These are phyloP conservation scores for Waltiozyma sp. DNA, from an alignment of 1,139 yeast species.

Conservation along the genomic window DNA sequence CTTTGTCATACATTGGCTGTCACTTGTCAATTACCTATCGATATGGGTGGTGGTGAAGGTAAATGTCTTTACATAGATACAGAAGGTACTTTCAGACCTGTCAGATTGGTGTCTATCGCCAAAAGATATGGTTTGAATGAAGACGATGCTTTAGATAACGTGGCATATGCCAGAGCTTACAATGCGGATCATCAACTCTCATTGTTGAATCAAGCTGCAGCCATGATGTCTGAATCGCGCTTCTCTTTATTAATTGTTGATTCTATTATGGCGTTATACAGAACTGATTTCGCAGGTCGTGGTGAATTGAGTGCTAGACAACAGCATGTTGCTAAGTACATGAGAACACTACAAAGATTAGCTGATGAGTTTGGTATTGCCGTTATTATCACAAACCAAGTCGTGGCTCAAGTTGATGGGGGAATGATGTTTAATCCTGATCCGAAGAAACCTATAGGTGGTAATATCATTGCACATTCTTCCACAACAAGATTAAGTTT, in stretches of 20 bases:
- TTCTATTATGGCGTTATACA: conserved; percentile 89
- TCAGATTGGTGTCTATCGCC: conserved; percentile 80
- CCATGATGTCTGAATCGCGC: conserved; percentile 92
- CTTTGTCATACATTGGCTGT: conserved; percentile 94
- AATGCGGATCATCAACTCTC: conserved; percentile 94
- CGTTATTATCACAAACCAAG: conserved; percentile 96
- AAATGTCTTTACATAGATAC: conserved; percentile 94
- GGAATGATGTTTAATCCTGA: conserved; percentile 82
- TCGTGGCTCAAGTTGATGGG: conserved; percentile 97
- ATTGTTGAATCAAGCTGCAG: conserved; percentile 80
- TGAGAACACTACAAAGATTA: conserved; percentile 82
- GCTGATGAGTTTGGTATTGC: conserved; percentile 99
- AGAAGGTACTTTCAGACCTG: conserved; percentile 94
- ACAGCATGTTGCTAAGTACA: conserved; percentile 84
- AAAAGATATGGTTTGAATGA: conserved; percentile 87
- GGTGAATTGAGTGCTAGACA: conserved; percentile 96
- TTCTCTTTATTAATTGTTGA: conserved; percentile 79
- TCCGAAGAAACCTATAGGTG: conserved; percentile 99
- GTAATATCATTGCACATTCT: conserved; percentile 94
- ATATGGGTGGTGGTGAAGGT: conserved; percentile 99
- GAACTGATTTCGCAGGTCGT: conserved; percentile 93
- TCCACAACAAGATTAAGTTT: conserved; percentile 87
- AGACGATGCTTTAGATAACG: conserved; percentile 91
- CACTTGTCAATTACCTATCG: conserved; percentile 92
- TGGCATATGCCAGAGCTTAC: conserved; percentile 94